phyloP scores from a whole-genome alignment of 140 eudicot genomes.

The Bidens hawaiensis region DNA sequence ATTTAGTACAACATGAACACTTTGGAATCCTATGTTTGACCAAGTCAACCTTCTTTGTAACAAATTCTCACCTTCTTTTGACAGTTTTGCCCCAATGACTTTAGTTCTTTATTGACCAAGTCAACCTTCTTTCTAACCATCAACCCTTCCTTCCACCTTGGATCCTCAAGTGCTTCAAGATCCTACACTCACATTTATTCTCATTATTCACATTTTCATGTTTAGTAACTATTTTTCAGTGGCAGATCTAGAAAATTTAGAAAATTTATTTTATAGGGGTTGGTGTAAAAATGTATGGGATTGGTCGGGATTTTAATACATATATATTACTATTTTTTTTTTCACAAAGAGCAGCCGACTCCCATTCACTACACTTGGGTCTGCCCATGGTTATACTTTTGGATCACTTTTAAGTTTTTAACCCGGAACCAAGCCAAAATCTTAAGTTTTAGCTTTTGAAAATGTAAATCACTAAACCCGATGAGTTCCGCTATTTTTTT shows the following conservation, averaged over 20 bases:
- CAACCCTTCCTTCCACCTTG: constrained; percentile 81
- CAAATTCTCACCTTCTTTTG: constrained; percentile 63
- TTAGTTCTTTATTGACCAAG: constrained; percentile 62
- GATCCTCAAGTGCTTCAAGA: constrained; percentile 77
- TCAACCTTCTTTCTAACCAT: constrained; percentile 71
- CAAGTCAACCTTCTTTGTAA: background rate
- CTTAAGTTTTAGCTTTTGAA: background rate
- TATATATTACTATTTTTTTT: too few relatives aligned
- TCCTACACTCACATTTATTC: constrained; percentile 33
- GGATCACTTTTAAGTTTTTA: too few relatives aligned
- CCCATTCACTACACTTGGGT: too few relatives aligned
- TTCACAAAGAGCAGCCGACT: too few relatives aligned
- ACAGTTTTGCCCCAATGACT: constrained; percentile 56
- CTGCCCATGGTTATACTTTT: too few relatives aligned
- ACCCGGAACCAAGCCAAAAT: background rate
- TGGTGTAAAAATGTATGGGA: too few relatives aligned
- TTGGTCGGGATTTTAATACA: too few relatives aligned
- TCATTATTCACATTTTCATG: background rate
- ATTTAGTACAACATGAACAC: background rate
- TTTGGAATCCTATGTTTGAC: background rate
- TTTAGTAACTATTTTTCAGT: too few relatives aligned
- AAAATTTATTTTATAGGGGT: too few relatives aligned
- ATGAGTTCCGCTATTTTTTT: background rate
- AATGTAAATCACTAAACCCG: too few relatives aligned
- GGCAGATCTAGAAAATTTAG: too few relatives aligned